phyloP scores from a whole-genome alignment of 1,284 basidiomycete genomes.

The Xerocomus nothofagi region DNA sequence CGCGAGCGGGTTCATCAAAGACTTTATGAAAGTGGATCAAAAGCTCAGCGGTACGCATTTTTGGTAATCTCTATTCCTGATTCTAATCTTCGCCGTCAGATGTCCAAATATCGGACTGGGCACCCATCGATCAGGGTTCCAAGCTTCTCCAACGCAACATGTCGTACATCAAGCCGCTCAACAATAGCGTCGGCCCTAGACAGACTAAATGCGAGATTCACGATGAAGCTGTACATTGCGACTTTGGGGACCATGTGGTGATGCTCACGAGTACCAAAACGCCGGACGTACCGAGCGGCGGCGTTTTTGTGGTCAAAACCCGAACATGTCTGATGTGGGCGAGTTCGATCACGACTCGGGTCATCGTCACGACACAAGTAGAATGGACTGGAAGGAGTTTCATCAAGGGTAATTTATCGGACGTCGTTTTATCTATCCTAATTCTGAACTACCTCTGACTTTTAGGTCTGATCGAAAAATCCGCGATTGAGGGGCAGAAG shows the following conservation, averaged over 20 bases:
- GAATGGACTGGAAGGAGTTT: slow-evolving; percentile 98
- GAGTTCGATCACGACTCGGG: slow-evolving; percentile 69
- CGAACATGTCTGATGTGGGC: slow-evolving; percentile 96
- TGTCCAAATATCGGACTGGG: slow-evolving; percentile 91
- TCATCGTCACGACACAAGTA: slow-evolving; percentile 88
- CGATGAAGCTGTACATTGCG: slow-evolving; percentile 81
- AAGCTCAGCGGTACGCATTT: slow-evolving; percentile 76
- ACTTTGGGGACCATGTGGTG: slow-evolving; percentile 83
- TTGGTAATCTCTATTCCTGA: neutral
- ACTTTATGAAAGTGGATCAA: slow-evolving; percentile 87
- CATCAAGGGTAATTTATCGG: slow-evolving; percentile 72
- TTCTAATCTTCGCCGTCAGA: slow-evolving; percentile 48
- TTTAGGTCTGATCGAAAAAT: slow-evolving; percentile 89
- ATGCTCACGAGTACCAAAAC: slow-evolving; percentile 90
- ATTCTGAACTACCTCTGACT: neutral
- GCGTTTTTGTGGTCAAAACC: slow-evolving; percentile 92
- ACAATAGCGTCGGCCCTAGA: slow-evolving; percentile 87
- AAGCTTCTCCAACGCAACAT: slow-evolving; percentile 81
- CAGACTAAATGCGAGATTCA: slow-evolving; percentile 93
- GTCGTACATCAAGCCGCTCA: slow-evolving; percentile 95
- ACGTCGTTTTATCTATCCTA: neutral
- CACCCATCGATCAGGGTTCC: slow-evolving; percentile 61
- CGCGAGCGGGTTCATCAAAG: slow-evolving; percentile 93
- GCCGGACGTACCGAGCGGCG: slow-evolving; percentile 93
- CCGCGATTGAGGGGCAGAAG: slow-evolving; percentile 93